Conservation (phyloP, 495 filamentous ascomycete species). For the Letharia columbiana region DNA sequence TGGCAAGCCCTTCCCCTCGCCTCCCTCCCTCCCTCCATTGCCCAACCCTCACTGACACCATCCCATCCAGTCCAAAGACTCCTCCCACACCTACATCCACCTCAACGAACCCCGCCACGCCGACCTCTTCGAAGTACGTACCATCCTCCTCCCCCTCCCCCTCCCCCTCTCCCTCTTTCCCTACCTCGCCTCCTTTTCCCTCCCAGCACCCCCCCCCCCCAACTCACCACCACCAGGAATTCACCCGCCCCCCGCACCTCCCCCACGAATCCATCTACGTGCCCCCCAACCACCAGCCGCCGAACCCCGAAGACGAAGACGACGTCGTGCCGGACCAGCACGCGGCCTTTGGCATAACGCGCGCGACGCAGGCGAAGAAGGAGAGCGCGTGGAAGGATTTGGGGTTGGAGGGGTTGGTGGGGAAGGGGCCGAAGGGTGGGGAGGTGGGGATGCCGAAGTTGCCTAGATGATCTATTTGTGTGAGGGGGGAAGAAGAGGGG, state of each 20-base stretch:
- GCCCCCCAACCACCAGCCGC: constrained; percentile 76
- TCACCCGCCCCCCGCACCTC: constrained; percentile 38
- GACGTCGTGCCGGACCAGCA: constrained; percentile 97
- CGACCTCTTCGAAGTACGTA: constrained; percentile 77
- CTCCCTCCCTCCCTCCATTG: background rate
- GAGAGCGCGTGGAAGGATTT: constrained; percentile 84
- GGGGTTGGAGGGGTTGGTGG: constrained; percentile 48
- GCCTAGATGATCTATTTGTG: background rate
- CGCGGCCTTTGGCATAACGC: constrained; percentile 88
- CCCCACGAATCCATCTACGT: constrained; percentile 72
- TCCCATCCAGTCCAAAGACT: constrained; percentile 70
- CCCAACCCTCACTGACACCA: background rate
- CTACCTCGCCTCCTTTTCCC: background rate
- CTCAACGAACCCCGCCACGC: constrained; percentile 70
- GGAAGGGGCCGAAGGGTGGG: constrained; percentile 31
- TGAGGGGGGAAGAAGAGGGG: constrained; percentile 25
- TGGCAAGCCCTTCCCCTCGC: constrained; percentile 1
- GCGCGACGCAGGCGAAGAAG: constrained; percentile 57
- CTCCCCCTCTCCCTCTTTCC: constrained; percentile 17
- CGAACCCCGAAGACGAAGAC: constrained; percentile 96
- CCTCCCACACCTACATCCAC: constrained; percentile 78
- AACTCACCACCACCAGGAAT: constrained; percentile 16
- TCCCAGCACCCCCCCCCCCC: no score
- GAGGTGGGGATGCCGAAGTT: constrained; percentile 42
- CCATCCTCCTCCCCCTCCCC: constrained; percentile 23